These are phyloP conservation scores for Arabidopsis suecica DNA, from an alignment of 345 rosid species.

Conservation along the genomic window DNA sequence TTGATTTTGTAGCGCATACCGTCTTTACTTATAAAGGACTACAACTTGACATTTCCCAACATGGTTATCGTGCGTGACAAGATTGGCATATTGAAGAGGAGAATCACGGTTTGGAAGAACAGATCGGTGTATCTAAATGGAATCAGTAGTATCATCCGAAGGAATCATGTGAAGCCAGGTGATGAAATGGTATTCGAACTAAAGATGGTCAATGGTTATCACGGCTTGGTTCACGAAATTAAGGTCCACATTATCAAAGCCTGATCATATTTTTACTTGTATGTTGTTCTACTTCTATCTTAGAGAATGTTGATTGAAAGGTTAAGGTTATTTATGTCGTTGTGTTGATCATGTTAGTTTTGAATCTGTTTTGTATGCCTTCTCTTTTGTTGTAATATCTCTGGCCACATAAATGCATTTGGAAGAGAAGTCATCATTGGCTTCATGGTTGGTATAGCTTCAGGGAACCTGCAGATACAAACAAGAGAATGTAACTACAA, in stretches of 20 bases:
- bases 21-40: conserved; percentile 1
- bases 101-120: conserved; percentile 3
- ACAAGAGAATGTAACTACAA: too few relatives aligned
- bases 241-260: conserved; percentile 11
- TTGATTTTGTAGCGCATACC: conserved; percentile 12
- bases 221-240: not conserved
- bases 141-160: not conserved
- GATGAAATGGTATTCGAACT: conserved; percentile 10
- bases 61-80: conserved; percentile 12
- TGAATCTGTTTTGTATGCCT: too few relatives aligned
- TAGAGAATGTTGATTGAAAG: not conserved
- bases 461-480: too few relatives aligned
- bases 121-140: not conserved
- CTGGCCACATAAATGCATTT: too few relatives aligned
- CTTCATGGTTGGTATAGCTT: too few relatives aligned
- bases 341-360: too few relatives aligned
- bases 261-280: not conserved
- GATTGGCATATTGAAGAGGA: not conserved
- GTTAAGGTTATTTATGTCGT: not conserved
- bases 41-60: conserved; percentile 7
- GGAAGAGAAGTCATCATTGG: too few relatives aligned
- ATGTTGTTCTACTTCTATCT: not conserved
- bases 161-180: conserved; percentile 11
- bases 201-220: conserved; percentile 11
- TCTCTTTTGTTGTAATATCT: too few relatives aligned